phyloP scores from a whole-genome alignment of 345 rosid genomes.

The Euphorbia peplus region DNA sequence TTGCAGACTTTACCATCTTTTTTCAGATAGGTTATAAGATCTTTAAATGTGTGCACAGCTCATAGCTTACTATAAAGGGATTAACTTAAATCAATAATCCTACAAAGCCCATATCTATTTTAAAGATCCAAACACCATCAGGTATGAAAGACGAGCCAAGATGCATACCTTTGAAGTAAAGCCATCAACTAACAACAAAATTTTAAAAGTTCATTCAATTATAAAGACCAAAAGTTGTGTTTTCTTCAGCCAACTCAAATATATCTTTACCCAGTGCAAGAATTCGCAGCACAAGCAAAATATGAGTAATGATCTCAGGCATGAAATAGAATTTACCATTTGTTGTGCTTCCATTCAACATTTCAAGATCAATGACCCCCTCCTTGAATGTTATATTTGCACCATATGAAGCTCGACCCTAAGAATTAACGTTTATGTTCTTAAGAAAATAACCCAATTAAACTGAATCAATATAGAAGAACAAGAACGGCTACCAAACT shows the following conservation, averaged over 20 bases:
- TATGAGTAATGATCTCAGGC: constrained; percentile 2
- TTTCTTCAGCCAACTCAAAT: constrained; percentile 6
- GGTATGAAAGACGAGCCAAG: not conserved
- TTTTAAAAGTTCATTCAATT: not conserved
- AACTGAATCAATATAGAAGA: constrained; percentile 6
- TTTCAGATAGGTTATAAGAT: not conserved
- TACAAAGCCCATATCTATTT: not conserved
- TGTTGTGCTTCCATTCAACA: constrained; percentile 12
- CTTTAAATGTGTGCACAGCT: not conserved
- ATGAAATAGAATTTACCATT: constrained; percentile 24
- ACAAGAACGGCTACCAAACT: not conserved
- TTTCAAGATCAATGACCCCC: constrained; percentile 21
- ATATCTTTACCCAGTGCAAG: not conserved
- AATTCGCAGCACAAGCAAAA: constrained; percentile 9
- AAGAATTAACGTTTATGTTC: constrained; percentile 2
- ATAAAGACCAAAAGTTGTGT: not conserved
- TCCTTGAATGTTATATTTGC: constrained; percentile 15
- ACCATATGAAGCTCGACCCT: constrained; percentile 16
- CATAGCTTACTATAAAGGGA: not conserved
- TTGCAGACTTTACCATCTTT: not conserved
- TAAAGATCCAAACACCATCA: not conserved
- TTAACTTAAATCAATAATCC: not conserved
- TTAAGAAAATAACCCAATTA: constrained; percentile 1
- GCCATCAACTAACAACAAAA: not conserved
- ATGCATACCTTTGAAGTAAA: not conserved